Evolutionary conservation across 1,139 yeast genomes (phyloP).

Genomic region (Suhomyces bokatorum): DNA sequence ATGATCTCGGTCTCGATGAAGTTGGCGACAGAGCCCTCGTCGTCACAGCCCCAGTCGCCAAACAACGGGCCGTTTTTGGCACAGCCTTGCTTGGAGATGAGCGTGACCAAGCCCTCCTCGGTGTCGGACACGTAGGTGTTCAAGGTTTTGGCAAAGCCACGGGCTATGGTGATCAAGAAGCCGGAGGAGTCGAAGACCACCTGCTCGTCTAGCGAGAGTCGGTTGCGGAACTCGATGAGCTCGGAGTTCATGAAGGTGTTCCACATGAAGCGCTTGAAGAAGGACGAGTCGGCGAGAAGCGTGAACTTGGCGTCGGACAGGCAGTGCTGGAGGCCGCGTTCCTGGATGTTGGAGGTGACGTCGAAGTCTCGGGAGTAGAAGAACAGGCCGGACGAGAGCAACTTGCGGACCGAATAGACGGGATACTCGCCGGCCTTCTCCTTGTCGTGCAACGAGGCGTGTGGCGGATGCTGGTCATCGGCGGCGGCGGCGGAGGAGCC

Average conservation of each 20-base stretch:
- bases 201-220: slow-evolving; percentile 53
- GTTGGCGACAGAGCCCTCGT: slow-evolving; percentile 67
- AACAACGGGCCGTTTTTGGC: slow-evolving; percentile 59
- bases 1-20: slow-evolving; percentile 68
- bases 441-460: slow-evolving; percentile 2
- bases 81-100: slow-evolving; percentile 68
- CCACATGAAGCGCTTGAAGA: slow-evolving; percentile 65
- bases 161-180: slow-evolving; percentile 56
- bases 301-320: slow-evolving; percentile 29
- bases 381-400: slow-evolving; percentile 63
- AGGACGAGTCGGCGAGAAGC: slow-evolving; percentile 45
- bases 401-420: slow-evolving; percentile 55
- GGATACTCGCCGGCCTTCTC: slow-evolving; percentile 51
- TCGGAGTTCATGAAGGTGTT: slow-evolving; percentile 60
- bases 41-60: slow-evolving; percentile 72
- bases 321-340: slow-evolving; percentile 37
- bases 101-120: slow-evolving; percentile 52
- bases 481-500: too few relatives aligned
- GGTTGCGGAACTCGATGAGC: slow-evolving; percentile 56
- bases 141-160: slow-evolving; percentile 68
- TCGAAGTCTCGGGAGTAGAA: slow-evolving; percentile 68
- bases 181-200: slow-evolving; percentile 54
- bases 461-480: slow-evolving; percentile 18
- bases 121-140: slow-evolving; percentile 41
- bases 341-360: slow-evolving; percentile 61